phyloP scores from a whole-genome alignment of 495 filamentous ascomycete genomes.

The Clavariopsis aquatica region DNA sequence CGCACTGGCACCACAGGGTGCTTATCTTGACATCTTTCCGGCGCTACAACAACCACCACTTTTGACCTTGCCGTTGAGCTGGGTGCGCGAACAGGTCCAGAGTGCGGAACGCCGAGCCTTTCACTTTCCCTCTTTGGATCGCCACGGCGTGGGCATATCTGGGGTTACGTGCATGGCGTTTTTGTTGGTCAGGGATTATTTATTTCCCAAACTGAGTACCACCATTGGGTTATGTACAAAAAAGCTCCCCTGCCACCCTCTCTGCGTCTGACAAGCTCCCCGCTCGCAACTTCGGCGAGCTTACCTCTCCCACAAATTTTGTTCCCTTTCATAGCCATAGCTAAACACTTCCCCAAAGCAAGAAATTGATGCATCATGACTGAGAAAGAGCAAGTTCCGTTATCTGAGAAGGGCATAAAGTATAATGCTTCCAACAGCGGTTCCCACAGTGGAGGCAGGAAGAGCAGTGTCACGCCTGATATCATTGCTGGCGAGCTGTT shows the following conservation, averaged over 20 bases:
- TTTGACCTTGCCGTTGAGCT: not conserved
- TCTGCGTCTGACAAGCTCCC: not conserved
- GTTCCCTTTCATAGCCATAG: not conserved
- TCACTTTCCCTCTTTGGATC: not conserved
- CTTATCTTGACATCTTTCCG: no score
- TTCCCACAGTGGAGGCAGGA: constrained; percentile 10
- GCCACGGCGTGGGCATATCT: not conserved
- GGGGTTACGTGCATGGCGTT: not conserved
- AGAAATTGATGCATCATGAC: constrained; percentile 5
- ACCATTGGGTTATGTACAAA: not conserved
- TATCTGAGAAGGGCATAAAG: not conserved
- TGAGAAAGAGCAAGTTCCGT: not conserved
- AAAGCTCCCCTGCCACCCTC: not conserved
- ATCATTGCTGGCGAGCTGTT: constrained; percentile 33
- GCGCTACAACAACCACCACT: no score
- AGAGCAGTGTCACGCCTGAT: constrained; percentile 29
- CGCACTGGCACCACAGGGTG: not conserved
- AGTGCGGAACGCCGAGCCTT: not conserved
- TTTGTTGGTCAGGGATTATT: not conserved
- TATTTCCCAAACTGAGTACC: not conserved
- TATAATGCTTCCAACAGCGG: not conserved
- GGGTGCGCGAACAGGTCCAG: not conserved
- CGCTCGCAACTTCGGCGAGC: not conserved
- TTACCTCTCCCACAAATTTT: not conserved
- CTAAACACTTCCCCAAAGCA: not conserved